These are phyloP conservation scores for Verticillium isaacii DNA, from an alignment of 2,329 filamentous ascomycete species.

Conservation along the genomic window DNA sequence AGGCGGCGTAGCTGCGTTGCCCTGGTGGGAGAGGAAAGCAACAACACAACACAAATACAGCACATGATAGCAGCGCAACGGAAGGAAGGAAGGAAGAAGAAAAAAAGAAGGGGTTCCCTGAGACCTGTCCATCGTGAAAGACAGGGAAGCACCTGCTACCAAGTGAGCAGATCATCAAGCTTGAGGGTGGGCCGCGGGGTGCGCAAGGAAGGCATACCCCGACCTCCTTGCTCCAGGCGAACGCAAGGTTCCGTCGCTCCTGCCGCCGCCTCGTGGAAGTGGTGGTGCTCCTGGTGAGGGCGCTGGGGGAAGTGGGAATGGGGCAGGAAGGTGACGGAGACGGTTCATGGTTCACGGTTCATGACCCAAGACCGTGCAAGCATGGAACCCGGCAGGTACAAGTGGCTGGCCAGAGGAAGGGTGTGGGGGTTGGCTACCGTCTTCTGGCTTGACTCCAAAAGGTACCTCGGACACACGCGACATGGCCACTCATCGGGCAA, in stretches of 20 bases:
- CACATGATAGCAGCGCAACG: not conserved
- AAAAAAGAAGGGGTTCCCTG: not conserved
- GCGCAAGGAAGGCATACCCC: not conserved
- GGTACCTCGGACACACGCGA: not conserved
- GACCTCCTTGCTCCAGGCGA: not conserved
- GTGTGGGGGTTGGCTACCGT: not conserved
- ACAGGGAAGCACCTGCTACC: not conserved
- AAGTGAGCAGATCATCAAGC: not conserved
- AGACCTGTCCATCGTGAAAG: not conserved
- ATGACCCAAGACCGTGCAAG: not conserved
- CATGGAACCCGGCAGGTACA: not conserved
- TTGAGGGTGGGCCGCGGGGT: not conserved
- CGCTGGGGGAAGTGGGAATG: not conserved
- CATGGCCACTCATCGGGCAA: not conserved
- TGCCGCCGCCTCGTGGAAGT: not conserved
- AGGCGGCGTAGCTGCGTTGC: not conserved
- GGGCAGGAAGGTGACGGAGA: not conserved
- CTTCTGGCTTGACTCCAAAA: not conserved
- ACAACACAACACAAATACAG: not conserved
- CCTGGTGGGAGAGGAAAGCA: not conserved
- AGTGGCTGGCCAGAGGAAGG: not conserved
- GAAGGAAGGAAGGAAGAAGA: not conserved
- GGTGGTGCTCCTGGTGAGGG: not conserved
- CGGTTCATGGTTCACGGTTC: not conserved
- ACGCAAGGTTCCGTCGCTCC: not conserved